Conservation (phyloP, 306 rosid genomes). For the Malus asiatica region DNA sequence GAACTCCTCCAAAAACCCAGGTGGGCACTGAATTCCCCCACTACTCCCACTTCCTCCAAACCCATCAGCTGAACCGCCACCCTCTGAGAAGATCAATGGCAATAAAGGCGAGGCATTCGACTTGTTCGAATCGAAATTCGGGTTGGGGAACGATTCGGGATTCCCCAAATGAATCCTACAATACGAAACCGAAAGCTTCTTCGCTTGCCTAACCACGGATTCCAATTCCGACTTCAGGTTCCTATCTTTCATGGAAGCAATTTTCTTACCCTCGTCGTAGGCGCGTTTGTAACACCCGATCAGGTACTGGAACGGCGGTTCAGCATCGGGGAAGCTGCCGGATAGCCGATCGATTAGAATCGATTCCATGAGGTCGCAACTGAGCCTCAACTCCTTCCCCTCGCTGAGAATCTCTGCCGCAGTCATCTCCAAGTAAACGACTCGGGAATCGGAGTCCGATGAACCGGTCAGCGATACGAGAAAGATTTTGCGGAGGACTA, state of each 20-base stretch:
- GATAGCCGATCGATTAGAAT: conserved; percentile 76
- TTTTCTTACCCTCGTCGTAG: conserved; percentile 65
- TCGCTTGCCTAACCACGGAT: conserved; percentile 49
- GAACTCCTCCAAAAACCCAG: conserved; percentile 88
- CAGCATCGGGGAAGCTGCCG: conserved; percentile 29
- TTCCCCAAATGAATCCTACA: conserved; percentile 76
- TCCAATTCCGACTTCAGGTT: conserved; percentile 55
- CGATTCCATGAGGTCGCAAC: conserved; percentile 68
- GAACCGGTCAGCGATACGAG: conserved; percentile 50
- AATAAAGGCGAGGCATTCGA: conserved; percentile 44
- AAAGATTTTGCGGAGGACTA: conserved; percentile 74
- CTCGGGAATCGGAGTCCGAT: conserved; percentile 34
- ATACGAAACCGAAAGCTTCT: conserved; percentile 65
- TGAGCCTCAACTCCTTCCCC: conserved; percentile 50
- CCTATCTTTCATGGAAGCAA: conserved; percentile 65
- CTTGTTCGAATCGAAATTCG: background rate
- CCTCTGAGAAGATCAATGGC: conserved; percentile 63
- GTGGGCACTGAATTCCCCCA: conserved; percentile 56
- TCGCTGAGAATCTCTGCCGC: conserved; percentile 96
- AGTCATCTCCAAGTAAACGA: conserved; percentile 63
- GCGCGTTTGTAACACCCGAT: conserved; percentile 75
- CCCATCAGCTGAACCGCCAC: conserved; percentile 41
- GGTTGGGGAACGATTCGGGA: conserved; percentile 53
- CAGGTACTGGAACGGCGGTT: conserved; percentile 64
- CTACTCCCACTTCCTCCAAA: conserved; percentile 38